Conservation (phyloP, 805 yeast species). For the Candida pseudoglaebosa region DNA sequence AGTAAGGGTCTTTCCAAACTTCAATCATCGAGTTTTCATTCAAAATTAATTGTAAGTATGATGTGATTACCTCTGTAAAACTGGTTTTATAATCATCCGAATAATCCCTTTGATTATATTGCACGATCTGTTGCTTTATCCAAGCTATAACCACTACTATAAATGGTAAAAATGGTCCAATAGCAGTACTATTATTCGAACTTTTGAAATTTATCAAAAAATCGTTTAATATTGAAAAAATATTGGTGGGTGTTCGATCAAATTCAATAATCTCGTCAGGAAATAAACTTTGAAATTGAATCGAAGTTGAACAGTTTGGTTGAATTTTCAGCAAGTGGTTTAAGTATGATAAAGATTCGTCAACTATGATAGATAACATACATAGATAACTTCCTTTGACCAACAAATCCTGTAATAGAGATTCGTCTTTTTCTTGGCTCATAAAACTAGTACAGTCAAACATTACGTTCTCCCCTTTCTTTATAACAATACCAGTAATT, state of each 20-base stretch:
- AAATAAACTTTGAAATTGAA: slow-evolving; percentile 18
- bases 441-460: slow-evolving; percentile 5
- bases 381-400: slow-evolving; percentile 25
- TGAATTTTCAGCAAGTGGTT: slow-evolving; percentile 8
- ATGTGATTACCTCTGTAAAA: slow-evolving; percentile 15
- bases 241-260: slow-evolving; percentile 1
- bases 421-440: slow-evolving; percentile 1
- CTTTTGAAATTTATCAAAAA: slow-evolving; percentile 6
- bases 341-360: slow-evolving; percentile 25
- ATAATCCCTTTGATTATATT: slow-evolving; percentile 16
- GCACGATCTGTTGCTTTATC: slow-evolving; percentile 19
- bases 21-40: slow-evolving; percentile 15
- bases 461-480: slow-evolving; percentile 15
- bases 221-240: slow-evolving; percentile 1
- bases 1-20: slow-evolving; percentile 35
- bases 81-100: slow-evolving; percentile 12
- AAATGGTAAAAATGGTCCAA: slow-evolving; percentile 13
- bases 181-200: neutral
- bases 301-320: slow-evolving; percentile 8
- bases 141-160: slow-evolving; percentile 19
- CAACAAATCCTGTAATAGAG: slow-evolving; percentile 3
- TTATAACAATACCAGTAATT: slow-evolving; percentile 16
- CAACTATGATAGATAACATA: slow-evolving; percentile 28
- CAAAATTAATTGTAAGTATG: slow-evolving; percentile 16
- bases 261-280: slow-evolving; percentile 17